Percentiles rank a stretch among this genome's conserved stretches.
These are phyloP conservation scores for Mortierella polycephala DNA, from an alignment of 371 early-diverging fungal genomes.

Conservation along the genomic window DNA sequence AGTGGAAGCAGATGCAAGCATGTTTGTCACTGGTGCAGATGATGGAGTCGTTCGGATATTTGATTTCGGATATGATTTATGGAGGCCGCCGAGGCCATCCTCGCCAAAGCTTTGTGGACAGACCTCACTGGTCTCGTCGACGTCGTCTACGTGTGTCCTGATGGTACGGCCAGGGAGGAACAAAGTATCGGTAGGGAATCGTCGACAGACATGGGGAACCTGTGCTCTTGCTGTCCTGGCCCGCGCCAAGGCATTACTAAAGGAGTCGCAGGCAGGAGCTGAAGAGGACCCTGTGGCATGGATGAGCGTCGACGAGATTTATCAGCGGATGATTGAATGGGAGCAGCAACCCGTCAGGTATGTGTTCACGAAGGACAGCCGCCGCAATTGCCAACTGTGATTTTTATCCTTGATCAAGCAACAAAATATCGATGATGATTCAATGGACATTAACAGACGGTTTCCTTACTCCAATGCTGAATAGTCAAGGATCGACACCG, in stretches of 20 bases:
- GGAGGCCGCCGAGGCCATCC: constrained; percentile 41
- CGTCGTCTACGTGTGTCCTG: constrained; percentile 41
- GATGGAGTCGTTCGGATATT: constrained; percentile 46
- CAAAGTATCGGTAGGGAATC: constrained; percentile 45
- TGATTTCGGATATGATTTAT: constrained; percentile 46
- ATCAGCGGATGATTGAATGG: constrained; percentile 50
- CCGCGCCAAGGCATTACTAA: constrained; percentile 13
- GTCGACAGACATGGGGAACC: constrained; percentile 50
- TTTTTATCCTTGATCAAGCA: too few relatives aligned
- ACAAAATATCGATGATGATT: too few relatives aligned
- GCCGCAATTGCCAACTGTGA: background rate
- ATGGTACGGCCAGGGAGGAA: constrained; percentile 40
- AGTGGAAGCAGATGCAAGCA: constrained; percentile 40
- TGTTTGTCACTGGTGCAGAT: constrained; percentile 44
- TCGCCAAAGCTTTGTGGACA: constrained; percentile 52
- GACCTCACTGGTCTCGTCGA: constrained; percentile 36
- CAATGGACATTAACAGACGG: background rate
- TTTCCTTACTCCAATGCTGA: background rate
- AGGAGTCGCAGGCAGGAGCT: constrained; percentile 2
- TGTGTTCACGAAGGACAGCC: background rate
- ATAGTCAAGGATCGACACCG: constrained; percentile 51
- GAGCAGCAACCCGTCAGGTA: constrained; percentile 51
- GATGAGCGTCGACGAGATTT: constrained; percentile 55
- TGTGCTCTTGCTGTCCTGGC: constrained; percentile 41
- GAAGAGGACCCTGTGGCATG: constrained; percentile 12